Evolutionary conservation across 2,329 filamentous ascomycete species (phyloP), one percentile per base, ranked within the genome.

Genomic region (Trematosphaeria pertusa): DNA sequence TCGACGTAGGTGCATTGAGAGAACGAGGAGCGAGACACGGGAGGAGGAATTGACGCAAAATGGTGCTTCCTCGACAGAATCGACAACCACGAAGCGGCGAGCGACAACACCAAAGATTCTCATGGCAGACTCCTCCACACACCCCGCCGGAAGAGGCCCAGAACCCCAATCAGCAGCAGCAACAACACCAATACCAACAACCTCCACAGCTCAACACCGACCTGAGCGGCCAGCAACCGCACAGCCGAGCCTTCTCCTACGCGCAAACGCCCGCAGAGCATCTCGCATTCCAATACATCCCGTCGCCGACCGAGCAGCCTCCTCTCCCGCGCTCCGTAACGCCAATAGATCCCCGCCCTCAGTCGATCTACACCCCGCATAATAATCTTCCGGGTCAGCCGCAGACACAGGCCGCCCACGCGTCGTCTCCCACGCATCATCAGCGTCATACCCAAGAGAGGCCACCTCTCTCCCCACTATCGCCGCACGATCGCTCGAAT

Each of bases 201-300:
- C 49, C 43, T n/a, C 40, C 50, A 17, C 52, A 52, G 19, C 37
- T 54, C 40, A 52, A 55, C 44, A 59, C 52, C 14, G 56, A 56
- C 36, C 47, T 47, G 33, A 44, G 46, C 9, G 26, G 24, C 7
- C 50, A 56, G 31, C 52, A 54, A 32, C 46, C 20, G 15, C 36
- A 51, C 22, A 59, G 48, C 43, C 63, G 69, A 52, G 64, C 57
- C 37, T 70, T 70, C 43, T 71, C 68, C 3, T 72, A 70, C 54
- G 63, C 66, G 31, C 64, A 67, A 24, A 72, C 69, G 14, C 70
- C 70, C 6, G 54, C 67, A 10, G 68, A 70, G 45, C 64, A 62
- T 48, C 60, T 64, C 32, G 65, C 52, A 28, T 57, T 37, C 41
- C 55, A 61, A 32, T 65, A 64, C 32, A 55, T 58, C 19, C 58